Evolutionary conservation across 306 rosid species (phyloP).

Genomic region (Phaseolus lunatus): DNA sequence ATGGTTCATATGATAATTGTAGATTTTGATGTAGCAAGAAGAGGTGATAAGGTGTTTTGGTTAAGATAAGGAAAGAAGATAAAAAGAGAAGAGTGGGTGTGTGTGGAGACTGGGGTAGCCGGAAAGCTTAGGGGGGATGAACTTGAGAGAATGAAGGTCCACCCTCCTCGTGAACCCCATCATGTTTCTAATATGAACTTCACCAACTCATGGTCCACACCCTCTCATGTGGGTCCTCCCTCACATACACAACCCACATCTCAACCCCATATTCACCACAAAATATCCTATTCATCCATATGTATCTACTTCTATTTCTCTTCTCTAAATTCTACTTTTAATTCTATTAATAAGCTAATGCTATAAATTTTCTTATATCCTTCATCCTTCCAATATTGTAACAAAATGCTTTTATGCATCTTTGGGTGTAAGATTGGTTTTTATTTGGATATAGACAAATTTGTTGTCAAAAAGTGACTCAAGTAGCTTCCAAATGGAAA

Average conservation of each 20-base stretch:
- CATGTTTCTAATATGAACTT: conserved; percentile 59
- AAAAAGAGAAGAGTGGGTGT: conserved; percentile 30
- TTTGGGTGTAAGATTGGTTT: neutral
- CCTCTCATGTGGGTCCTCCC: conserved; percentile 65
- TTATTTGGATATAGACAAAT: neutral
- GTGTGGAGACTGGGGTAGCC: conserved; percentile 29
- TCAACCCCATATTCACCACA: conserved; percentile 27
- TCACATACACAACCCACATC: conserved; percentile 71
- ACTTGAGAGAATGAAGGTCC: conserved; percentile 67
- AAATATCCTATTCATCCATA: neutral
- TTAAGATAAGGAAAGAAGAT: neutral
- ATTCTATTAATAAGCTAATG: neutral
- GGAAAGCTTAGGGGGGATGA: conserved; percentile 84
- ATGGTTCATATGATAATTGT: neutral
- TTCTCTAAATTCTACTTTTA: neutral
- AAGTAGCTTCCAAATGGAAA: neutral
- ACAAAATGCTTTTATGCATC: neutral
- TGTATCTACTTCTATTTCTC: neutral
- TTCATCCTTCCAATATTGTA: neutral
- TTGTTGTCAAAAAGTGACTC: neutral
- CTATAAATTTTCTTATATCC: neutral
- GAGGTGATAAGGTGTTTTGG: too few relatives aligned
- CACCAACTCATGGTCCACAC: conserved; percentile 61
- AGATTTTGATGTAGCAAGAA: conserved; percentile 41
- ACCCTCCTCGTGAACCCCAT: conserved; percentile 81